A percentile compares a stretch with the other conserved stretches of the same genome.
Conservation (phyloP, 139 green algal species). For the Chlamydomonas applanata region DNA sequence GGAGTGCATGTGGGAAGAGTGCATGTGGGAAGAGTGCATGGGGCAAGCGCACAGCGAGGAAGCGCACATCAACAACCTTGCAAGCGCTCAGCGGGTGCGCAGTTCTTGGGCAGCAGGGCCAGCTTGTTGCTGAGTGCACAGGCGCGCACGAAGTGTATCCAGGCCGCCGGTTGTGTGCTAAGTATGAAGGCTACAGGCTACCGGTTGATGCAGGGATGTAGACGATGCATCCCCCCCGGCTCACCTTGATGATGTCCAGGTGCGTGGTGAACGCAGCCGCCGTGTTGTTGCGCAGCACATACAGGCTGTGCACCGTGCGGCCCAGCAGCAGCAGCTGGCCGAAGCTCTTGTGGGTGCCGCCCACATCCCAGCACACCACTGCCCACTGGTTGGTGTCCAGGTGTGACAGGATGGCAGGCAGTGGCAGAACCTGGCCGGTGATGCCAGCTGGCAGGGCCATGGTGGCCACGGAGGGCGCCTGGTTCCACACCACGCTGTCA, state of each 20-base stretch:
- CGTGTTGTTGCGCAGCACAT: constrained; percentile 19
- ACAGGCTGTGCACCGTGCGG: constrained; percentile 39
- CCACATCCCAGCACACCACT: constrained; percentile 50
- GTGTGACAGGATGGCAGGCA: constrained; percentile 27
- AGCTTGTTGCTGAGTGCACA: too few species aligned
- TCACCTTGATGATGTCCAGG: not conserved
- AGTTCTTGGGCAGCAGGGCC: too few species aligned
- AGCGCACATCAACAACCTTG: too few species aligned
- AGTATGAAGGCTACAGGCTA: too few species aligned
- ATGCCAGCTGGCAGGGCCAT: constrained; percentile 44
- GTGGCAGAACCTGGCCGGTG: constrained; percentile 25
- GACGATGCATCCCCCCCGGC: not conserved
- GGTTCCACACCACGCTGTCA: constrained; percentile 30
- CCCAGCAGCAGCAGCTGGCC: constrained; percentile 60
- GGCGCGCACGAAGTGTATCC: too few species aligned
- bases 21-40: too few species aligned
- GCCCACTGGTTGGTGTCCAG: constrained; percentile 17
- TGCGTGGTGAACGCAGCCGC: not conserved
- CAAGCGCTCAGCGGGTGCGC: too few species aligned
- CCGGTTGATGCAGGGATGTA: too few species aligned
- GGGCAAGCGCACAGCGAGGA: too few species aligned
- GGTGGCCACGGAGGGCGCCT: constrained; percentile 39
- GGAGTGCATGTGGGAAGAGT: too few species aligned
- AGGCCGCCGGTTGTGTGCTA: too few species aligned
- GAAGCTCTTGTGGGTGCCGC: constrained; percentile 17